Percentiles rank a stretch among this genome's conserved stretches.
Conservation (phyloP, 1,139 yeast genomes). For the Wickerhamomyces sp. region DNA sequence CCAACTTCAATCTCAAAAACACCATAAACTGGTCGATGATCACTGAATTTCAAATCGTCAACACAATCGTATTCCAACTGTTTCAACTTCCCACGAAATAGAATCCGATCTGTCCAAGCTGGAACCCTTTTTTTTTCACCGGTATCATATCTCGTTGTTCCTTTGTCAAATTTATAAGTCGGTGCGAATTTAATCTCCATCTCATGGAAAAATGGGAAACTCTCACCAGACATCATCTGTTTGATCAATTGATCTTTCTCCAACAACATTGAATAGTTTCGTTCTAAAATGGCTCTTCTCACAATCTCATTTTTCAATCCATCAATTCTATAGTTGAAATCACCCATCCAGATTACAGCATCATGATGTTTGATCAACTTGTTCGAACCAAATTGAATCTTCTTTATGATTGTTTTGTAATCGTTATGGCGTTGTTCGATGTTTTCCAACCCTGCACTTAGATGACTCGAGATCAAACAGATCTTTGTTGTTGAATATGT, state of each 20-base stretch:
- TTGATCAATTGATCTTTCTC: conserved; percentile 76
- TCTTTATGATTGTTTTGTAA: conserved; percentile 73
- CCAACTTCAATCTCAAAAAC: conserved; percentile 63
- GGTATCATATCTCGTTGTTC: conserved; percentile 77
- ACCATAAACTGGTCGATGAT: conserved; percentile 91
- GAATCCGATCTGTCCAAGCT: conserved; percentile 91
- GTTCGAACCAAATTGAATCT: conserved; percentile 73
- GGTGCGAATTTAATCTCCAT: conserved; percentile 77
- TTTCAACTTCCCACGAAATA: conserved; percentile 51
- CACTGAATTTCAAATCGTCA: conserved; percentile 66
- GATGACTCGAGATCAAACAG: conserved; percentile 84
- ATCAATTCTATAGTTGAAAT: conserved; percentile 84
- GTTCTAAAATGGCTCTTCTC: conserved; percentile 45
- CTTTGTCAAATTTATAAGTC: conserved; percentile 90
- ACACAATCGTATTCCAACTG: conserved; percentile 65
- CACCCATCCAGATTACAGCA: conserved; percentile 90
- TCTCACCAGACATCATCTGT: conserved; percentile 83
- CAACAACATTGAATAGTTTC: conserved; percentile 46
- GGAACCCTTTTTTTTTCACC: conserved; percentile 92
- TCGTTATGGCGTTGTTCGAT: conserved; percentile 85
- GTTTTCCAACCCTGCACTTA: conserved; percentile 89
- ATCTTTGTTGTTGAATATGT: conserved; percentile 72
- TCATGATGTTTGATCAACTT: conserved; percentile 73
- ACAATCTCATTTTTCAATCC: conserved; percentile 68
- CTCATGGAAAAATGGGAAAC: conserved; percentile 81